Evolutionary conservation across 495 filamentous ascomycete genomes (phyloP).

Genomic region (Hypoxylon rickii): DNA sequence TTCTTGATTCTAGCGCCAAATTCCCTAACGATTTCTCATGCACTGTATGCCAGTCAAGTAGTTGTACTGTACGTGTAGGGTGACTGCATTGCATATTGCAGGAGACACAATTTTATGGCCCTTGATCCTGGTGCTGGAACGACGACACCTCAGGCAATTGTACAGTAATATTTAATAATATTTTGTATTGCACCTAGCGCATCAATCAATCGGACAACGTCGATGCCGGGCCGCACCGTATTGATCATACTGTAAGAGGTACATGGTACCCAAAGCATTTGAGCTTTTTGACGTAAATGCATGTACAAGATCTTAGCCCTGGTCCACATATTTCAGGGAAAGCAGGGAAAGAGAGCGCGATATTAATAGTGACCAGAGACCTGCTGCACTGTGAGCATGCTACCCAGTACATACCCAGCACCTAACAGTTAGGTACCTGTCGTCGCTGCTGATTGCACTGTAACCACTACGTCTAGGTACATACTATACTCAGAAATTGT

Average conservation of each 20-base stretch:
- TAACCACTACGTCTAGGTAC: no score
- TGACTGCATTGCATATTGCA: slow-evolving; percentile 33
- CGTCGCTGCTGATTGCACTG: no score
- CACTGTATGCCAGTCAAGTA: slow-evolving; percentile 10
- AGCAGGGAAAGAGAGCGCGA: no score
- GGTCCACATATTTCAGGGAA: no score
- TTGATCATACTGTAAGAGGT: not conserved
- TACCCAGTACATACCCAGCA: no score
- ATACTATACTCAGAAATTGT: no score
- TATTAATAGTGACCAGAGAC: no score
- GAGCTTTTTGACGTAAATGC: no score
- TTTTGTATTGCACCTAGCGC: slow-evolving; percentile 10
- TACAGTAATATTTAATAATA: not conserved
- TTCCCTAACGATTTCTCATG: slow-evolving; percentile 16
- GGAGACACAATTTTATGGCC: slow-evolving; percentile 23
- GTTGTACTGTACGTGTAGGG: slow-evolving; percentile 27
- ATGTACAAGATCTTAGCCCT: no score
- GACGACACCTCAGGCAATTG: not conserved
- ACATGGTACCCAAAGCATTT: not conserved
- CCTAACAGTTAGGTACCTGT: no score
- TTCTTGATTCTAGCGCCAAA: slow-evolving; percentile 16
- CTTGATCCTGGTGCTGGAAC: slow-evolving; percentile 22
- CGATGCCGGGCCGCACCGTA: not conserved
- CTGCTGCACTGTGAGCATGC: no score
- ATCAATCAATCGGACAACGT: not conserved